phyloP scores from a whole-genome alignment of 208 protist genomes.

The Acanthamoeba royreba region DNA sequence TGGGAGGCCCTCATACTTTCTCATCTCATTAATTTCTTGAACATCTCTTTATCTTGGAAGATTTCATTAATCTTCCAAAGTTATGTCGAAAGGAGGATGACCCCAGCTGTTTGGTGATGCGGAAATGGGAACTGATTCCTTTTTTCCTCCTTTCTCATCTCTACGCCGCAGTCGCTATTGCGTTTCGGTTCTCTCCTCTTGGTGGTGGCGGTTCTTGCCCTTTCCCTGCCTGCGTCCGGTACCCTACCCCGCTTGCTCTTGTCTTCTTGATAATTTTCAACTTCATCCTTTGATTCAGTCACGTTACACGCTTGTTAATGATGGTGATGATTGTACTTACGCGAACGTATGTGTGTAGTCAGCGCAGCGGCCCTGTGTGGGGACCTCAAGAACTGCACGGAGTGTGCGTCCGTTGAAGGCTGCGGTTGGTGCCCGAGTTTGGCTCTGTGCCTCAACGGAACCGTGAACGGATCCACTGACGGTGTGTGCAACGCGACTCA shows the following conservation, averaged over 20 bases:
- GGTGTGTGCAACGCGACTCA: neutral
- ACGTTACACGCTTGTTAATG: neutral
- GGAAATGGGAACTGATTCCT: no score
- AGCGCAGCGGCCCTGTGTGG: neutral
- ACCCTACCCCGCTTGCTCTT: neutral
- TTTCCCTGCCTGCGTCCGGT: neutral
- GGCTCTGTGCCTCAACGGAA: neutral
- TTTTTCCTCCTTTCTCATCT: no score
- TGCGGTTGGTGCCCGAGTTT: neutral
- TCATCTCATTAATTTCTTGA: no score
- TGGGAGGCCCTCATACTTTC: no score
- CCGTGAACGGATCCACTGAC: neutral
- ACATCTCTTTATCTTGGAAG: no score
- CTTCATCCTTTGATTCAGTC: neutral
- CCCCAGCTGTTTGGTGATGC: no score
- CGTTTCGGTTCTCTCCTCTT: neutral
- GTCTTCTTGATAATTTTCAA: neutral
- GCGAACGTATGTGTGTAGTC: neutral
- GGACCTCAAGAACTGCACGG: neutral
- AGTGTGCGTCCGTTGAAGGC: neutral
- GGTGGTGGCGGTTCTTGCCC: neutral
- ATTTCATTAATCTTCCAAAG: no score
- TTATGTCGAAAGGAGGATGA: no score
- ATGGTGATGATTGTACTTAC: neutral
- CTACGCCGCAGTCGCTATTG: neutral